Evolutionary conservation across 306 rosid genomes (phyloP).

Genomic region (Citrullus amarus): DNA sequence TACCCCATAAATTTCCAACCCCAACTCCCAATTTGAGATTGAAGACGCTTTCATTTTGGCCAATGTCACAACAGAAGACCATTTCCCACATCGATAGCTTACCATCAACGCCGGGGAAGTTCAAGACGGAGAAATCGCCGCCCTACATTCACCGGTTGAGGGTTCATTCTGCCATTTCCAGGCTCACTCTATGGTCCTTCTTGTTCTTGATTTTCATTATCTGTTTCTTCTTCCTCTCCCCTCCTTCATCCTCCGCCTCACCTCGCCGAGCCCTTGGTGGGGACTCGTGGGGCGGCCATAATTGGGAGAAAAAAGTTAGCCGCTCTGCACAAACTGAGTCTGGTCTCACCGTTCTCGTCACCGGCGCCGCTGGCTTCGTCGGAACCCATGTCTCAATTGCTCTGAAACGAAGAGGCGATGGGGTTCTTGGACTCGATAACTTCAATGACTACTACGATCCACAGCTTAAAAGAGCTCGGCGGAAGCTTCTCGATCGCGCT

Average conservation of each 20-base stretch:
- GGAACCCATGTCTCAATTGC: constrained; percentile 69
- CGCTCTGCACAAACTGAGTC: constrained; percentile 41
- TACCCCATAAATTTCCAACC: not conserved
- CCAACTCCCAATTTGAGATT: not conserved
- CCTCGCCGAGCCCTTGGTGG: constrained; percentile 31
- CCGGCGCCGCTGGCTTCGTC: constrained; percentile 80
- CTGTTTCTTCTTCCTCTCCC: constrained; percentile 24
- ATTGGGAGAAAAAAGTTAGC: constrained; percentile 63
- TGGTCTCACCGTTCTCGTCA: constrained; percentile 48
- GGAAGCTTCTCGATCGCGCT: constrained; percentile 47
- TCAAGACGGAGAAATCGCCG: constrained; percentile 49
- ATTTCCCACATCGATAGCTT: constrained; percentile 37
- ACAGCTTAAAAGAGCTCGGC: constrained; percentile 53
- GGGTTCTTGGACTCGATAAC: constrained; percentile 65
- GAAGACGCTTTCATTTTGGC: not conserved
- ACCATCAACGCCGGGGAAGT: constrained; percentile 74
- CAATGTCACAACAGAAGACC: constrained; percentile 45
- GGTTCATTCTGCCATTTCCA: constrained; percentile 34
- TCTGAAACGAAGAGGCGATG: constrained; percentile 70
- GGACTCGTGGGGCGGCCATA: constrained; percentile 61
- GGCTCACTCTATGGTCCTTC: constrained; percentile 43
- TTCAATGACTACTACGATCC: constrained; percentile 71
- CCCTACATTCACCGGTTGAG: constrained; percentile 51
- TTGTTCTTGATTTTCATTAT: constrained; percentile 41
- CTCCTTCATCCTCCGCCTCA: constrained; percentile 26